Evolutionary conservation across 768 basidiomycete species (phyloP), one percentile per base, ranked within the genome.

Genomic region (Tulasnella sp.): DNA sequence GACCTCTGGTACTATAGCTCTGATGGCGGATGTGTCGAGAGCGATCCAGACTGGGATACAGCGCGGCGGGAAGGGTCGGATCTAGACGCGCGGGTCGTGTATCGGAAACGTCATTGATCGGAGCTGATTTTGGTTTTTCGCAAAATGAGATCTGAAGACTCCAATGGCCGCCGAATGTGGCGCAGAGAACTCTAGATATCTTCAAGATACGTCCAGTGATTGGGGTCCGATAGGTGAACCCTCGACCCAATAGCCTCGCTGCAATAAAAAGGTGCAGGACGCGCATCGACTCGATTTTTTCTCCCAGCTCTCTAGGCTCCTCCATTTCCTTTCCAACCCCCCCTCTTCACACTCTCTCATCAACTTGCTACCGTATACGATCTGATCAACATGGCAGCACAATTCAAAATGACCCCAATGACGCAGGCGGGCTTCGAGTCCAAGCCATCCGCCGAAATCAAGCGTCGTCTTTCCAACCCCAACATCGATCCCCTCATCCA

Each of bases 381-480:
- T 36, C 40, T 70, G 69, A 11, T 19, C 40, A 38, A 70, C 31
- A 38, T 52, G 40, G 7, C 37, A 31, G 54, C 54, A 31, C 52
- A 52, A 34, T 74, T 74, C 73, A 74, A 74, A 74, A 74, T 74
- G 73, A 74, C 73, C 54, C 73, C 73, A 25, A 74, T 74, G 77
- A 78, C 67, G 74, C 25, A 11, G 39, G 71, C 40, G 52, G 73
- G 73, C 73, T 78, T 78, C 69, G 77, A 75, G n/a, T 78, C 77
- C 68, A 78, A 74, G 75, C 75, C 77, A 29, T 70, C 75, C 42
- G 40, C 75, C 25, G 77, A 78, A 49, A 76, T 78, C 75, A 78
- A 78, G 75, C 77, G 77, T 78, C 77, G 77, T 76, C 75, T 78
- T 45, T 78, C 77, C 36, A 73, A 70, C 69, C 68, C 75, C 67